Evolutionary conservation across 495 filamentous ascomycete species (phyloP), one percentile per base, ranked within the genome.

Genomic region (Aspergillus coremiiformis): DNA sequence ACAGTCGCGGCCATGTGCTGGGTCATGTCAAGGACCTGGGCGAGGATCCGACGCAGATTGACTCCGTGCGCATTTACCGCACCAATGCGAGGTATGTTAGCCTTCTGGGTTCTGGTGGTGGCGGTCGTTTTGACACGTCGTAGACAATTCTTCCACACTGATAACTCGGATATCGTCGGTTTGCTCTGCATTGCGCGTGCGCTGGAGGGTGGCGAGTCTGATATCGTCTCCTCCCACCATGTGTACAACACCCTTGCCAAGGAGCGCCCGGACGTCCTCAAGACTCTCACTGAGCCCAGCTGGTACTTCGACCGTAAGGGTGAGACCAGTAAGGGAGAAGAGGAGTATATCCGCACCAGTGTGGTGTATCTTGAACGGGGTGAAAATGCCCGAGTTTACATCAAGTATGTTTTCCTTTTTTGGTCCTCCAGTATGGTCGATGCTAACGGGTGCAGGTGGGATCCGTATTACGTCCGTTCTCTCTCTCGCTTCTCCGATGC

Each of bases 251-350:
- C 74, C 14, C 76, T 96, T 6, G 84, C 87, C 63, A 60, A 55
- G 8, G 83, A 90, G 64, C 81, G 85, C 4, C 90, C 89, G 0
- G 89, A 93, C 56, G 84, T 94, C 7, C 79, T 87, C 0, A 78
- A 84, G 66, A 80, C 80, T 27, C 73, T 96, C 44, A 84, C 84
- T 2, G 68, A 82, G 52, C 88, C 89, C 0, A 82, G 86, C 58
- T 96, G 90, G 90, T 94, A 93, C 70, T 93, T 96, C 62, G 90
- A 96, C 65, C 87, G 90, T 54, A 96, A 96, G 69, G 90, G 90
- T 39, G 90, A 95, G 71, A 82, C 78, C 2, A 83, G 78, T 29
- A 72, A 75, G 32, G 89, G 86, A 23, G 73, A 95, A 67, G 81
- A 90, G 32, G 82, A 84, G 47, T 96, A 80, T 61, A 86, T 92